Conservation (phyloP, 768 basidiomycete genomes). For the Neoboletus brunneissimus region DNA sequence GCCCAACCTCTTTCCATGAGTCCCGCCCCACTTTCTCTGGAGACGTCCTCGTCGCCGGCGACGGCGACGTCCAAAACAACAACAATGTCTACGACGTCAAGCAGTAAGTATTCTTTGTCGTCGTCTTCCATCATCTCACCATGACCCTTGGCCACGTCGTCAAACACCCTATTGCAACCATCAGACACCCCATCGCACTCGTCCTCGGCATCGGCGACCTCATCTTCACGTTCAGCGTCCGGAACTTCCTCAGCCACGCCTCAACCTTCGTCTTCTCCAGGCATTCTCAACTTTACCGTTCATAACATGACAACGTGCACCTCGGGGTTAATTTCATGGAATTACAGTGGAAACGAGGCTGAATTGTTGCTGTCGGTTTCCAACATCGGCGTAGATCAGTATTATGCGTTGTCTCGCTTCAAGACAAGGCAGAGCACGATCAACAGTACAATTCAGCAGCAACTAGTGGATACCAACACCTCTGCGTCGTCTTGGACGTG, state of each 20-base stretch:
- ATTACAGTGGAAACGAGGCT: conserved; percentile 34
- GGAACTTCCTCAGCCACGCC: conserved; percentile 13
- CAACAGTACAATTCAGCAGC: conserved; percentile 11
- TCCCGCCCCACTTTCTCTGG: conserved; percentile 9
- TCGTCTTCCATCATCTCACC: conserved; percentile 7
- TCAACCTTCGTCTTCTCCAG: conserved; percentile 13
- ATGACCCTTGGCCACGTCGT: not conserved
- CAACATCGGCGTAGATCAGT: conserved; percentile 37
- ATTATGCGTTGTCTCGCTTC: conserved; percentile 10
- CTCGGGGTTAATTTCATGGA: conserved; percentile 37
- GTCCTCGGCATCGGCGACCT: conserved; percentile 5
- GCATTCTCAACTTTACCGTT: conserved; percentile 23
- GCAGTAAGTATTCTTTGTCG: conserved; percentile 13
- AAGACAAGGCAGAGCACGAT: not conserved
- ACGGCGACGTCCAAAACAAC: not conserved
- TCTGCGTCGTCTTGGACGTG: conserved; percentile 35
- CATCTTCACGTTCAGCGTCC: conserved; percentile 13
- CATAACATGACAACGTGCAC: conserved; percentile 37
- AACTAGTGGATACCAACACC: conserved; percentile 32
- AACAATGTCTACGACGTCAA: conserved; percentile 15
- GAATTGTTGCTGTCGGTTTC: conserved; percentile 38
- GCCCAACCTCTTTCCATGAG: not conserved
- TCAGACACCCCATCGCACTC: not conserved
- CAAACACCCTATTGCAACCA: not conserved
- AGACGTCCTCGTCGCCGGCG: conserved; percentile 1